phyloP scores from a whole-genome alignment of 2,329 filamentous ascomycete genomes.

The Lithohypha guttulata region DNA sequence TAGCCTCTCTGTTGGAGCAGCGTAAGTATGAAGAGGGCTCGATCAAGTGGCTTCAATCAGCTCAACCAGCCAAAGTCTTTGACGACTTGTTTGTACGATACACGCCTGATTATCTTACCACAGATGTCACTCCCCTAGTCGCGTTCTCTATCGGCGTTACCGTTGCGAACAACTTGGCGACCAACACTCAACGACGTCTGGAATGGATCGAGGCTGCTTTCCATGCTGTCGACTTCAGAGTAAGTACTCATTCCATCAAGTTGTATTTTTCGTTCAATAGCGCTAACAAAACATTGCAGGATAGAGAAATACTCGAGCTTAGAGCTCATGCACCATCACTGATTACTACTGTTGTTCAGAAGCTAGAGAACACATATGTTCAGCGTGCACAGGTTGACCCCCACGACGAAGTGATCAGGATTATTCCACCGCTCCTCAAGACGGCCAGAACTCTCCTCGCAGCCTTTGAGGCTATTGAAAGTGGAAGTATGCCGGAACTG shows the following conservation, averaged over 20 bases:
- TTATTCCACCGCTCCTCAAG: constrained; percentile 38
- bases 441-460: constrained; percentile 28
- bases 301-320: constrained; percentile 21
- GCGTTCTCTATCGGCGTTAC: constrained; percentile 51
- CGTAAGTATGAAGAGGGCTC: constrained; percentile 35
- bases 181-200: constrained; percentile 44
- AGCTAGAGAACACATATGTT: constrained; percentile 43
- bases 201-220: constrained; percentile 49
- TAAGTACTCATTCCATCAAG: constrained; percentile 26
- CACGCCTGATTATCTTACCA: constrained; percentile 44
- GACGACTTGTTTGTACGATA: constrained; percentile 49
- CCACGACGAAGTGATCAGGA: constrained; percentile 41
- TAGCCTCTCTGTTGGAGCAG: constrained; percentile 30
- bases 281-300: constrained; percentile 15
- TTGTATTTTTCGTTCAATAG: background rate
- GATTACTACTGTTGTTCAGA: constrained; percentile 36
- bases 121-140: constrained; percentile 45
- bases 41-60: constrained; percentile 51
- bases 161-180: constrained; percentile 47
- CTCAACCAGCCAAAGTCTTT: constrained; percentile 49
- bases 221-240: constrained; percentile 41
- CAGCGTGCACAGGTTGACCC: constrained; percentile 42
- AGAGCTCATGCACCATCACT: constrained; percentile 19
- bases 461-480: background rate
- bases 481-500: background rate